phyloP scores from a whole-genome alignment of 306 rosid species.

The Castanea mollissima region DNA sequence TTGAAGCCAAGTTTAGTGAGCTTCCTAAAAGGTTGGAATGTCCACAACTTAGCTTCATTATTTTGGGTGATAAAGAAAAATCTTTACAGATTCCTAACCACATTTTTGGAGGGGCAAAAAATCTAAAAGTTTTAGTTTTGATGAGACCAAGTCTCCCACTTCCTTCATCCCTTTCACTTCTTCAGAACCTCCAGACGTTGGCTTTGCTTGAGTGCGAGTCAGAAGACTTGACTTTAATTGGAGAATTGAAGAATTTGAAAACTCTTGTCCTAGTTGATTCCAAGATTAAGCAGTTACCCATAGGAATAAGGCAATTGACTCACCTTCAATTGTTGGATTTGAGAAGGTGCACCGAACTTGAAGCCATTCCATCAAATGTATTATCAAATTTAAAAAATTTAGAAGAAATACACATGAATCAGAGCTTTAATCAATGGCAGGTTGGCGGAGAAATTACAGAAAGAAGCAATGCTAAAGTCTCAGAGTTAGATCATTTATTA shows the following conservation, averaged over 20 bases:
- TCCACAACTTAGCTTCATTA: too few species aligned
- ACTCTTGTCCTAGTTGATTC: too few species aligned
- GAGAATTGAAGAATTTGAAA: too few species aligned
- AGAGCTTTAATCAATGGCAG: too few species aligned
- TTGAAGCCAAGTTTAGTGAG: accelerated
- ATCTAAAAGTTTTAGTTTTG: too few species aligned
- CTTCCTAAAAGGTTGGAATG: too few species aligned
- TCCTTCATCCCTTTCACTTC: too few species aligned
- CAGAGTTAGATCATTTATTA: too few species aligned
- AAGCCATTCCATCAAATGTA: accelerated
- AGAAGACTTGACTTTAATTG: accelerated
- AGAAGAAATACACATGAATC: accelerated
- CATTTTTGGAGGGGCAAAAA: accelerated
- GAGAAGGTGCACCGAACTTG: accelerated
- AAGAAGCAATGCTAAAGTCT: too few species aligned
- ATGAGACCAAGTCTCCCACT: accelerated
- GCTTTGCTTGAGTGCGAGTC: accelerated
- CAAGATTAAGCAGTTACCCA: accelerated
- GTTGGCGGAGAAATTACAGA: accelerated
- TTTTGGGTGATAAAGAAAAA: accelerated
- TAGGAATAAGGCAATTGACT: accelerated
- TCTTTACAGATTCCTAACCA: too few species aligned
- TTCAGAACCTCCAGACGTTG: accelerated
- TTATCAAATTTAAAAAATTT: accelerated
- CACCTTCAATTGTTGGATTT: too few species aligned